Percentiles rank a stretch among this genome's conserved stretches.
phyloP scores from a whole-genome alignment of 164 flowering plant genomes.

The Liriodendron chinense region DNA sequence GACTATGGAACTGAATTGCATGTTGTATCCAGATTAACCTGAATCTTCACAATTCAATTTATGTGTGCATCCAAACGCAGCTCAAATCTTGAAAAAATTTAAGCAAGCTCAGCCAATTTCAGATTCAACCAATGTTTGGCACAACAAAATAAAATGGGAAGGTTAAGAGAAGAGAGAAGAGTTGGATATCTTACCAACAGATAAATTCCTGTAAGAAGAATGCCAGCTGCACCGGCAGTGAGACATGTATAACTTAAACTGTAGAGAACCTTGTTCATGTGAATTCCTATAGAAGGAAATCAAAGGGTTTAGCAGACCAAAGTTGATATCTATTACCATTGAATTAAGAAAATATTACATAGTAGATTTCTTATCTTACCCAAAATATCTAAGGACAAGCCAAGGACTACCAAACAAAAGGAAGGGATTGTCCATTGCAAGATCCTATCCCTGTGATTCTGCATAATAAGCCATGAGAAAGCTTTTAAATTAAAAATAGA shows the following conservation, averaged over 20 bases:
- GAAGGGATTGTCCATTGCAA: constrained; percentile 53
- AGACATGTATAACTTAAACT: constrained; percentile 60
- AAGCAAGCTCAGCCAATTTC: background rate
- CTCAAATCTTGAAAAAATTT: too few species aligned
- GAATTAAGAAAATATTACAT: background rate
- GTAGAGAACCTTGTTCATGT: constrained; percentile 70
- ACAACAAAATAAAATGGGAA: background rate
- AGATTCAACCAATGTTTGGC: background rate
- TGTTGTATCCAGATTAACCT: too few species aligned
- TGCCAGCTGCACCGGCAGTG: constrained; percentile 67
- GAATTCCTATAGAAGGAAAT: constrained; percentile 43
- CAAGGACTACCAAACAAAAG: constrained; percentile 33
- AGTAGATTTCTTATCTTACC: constrained; percentile 27
- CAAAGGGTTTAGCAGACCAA: background rate
- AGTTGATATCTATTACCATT: background rate
- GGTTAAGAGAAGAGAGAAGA: background rate
- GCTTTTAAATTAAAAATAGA: background rate
- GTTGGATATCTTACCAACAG: constrained; percentile 35
- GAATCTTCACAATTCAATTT: too few species aligned
- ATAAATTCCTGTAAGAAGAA: constrained; percentile 52
- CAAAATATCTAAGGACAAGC: constrained; percentile 38
- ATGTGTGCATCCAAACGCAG: too few species aligned
- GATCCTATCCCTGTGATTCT: constrained; percentile 67
- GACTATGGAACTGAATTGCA: too few species aligned
- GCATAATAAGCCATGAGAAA: constrained; percentile 8